phyloP scores from a whole-genome alignment of 2,329 filamentous ascomycete genomes.

The Emergomyces africanus region DNA sequence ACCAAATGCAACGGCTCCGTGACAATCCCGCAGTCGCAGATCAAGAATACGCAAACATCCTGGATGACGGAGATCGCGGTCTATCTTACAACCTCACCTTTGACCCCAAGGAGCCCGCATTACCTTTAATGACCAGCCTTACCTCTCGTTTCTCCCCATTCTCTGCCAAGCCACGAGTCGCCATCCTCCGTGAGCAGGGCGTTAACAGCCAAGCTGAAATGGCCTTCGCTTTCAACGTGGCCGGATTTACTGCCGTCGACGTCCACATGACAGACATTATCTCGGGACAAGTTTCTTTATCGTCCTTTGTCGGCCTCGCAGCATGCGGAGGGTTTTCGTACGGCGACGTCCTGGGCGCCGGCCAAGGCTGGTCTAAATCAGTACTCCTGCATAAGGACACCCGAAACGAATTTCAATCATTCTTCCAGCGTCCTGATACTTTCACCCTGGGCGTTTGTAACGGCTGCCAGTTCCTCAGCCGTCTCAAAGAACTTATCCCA shows the following conservation, averaged over 20 bases:
- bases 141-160: slow-evolving; percentile 43
- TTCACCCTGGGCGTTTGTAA: slow-evolving; percentile 95
- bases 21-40: slow-evolving; percentile 84
- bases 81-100: slow-evolving; percentile 74
- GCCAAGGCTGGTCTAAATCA: slow-evolving; percentile 90
- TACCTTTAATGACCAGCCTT: slow-evolving; percentile 54
- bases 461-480: slow-evolving; percentile 87
- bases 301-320: slow-evolving; percentile 74
- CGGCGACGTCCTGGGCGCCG: slow-evolving; percentile 84
- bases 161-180: slow-evolving; percentile 59
- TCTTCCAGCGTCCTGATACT: slow-evolving; percentile 80
- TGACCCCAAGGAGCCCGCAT: slow-evolving; percentile 61
- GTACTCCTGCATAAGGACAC: slow-evolving; percentile 71
- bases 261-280: slow-evolving; percentile 94
- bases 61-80: slow-evolving; percentile 66
- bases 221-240: slow-evolving; percentile 87
- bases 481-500: slow-evolving; percentile 71
- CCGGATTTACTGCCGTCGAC: slow-evolving; percentile 83
- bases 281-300: slow-evolving; percentile 63
- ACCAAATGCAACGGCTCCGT: slow-evolving; percentile 78
- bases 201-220: slow-evolving; percentile 96
- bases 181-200: slow-evolving; percentile 88
- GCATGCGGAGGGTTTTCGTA: slow-evolving; percentile 98
- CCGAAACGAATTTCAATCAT: slow-evolving; percentile 64
- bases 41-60: slow-evolving; percentile 62